Conservation (phyloP, 2,329 filamentous ascomycete species). For the Exophiala oligosperma region DNA sequence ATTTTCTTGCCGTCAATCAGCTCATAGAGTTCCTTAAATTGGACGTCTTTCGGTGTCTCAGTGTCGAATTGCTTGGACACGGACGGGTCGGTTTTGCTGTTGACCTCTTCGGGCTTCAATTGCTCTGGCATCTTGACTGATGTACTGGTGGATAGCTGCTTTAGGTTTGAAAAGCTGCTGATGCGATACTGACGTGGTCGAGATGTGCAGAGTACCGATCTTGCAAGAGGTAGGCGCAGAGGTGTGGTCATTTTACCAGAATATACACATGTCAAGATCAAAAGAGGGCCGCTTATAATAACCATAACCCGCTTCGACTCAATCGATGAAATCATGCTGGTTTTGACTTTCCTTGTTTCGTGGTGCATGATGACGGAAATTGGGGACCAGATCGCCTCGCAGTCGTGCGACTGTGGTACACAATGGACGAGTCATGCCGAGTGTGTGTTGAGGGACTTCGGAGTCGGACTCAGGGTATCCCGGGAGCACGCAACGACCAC, state of each 20-base stretch:
- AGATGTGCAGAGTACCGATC: not conserved
- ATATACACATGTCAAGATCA: not conserved
- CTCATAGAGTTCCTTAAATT: constrained; percentile 50
- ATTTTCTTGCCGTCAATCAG: constrained; percentile 49
- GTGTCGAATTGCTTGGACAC: constrained; percentile 52
- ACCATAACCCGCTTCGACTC: not conserved
- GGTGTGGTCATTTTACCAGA: not conserved
- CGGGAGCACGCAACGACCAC: not conserved
- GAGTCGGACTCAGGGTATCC: not conserved
- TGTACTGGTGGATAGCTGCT: not conserved
- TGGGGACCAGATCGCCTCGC: not conserved
- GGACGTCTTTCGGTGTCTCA: constrained; percentile 43
- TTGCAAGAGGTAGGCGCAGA: not conserved
- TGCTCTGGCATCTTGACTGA: constrained; percentile 40
- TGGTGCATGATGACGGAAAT: not conserved
- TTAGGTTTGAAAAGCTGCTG: no score
- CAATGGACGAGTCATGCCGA: not conserved
- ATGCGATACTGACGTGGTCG: no score
- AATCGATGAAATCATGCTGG: constrained; percentile 3
- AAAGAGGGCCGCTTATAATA: not conserved
- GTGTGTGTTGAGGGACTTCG: not conserved
- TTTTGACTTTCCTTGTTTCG: not conserved
- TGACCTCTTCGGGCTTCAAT: constrained; percentile 42
- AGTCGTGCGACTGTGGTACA: not conserved
- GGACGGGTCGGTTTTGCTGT: constrained; percentile 47